Evolutionary conservation across 257 asterid species (phyloP).

Genomic region (Avicennia marina): DNA sequence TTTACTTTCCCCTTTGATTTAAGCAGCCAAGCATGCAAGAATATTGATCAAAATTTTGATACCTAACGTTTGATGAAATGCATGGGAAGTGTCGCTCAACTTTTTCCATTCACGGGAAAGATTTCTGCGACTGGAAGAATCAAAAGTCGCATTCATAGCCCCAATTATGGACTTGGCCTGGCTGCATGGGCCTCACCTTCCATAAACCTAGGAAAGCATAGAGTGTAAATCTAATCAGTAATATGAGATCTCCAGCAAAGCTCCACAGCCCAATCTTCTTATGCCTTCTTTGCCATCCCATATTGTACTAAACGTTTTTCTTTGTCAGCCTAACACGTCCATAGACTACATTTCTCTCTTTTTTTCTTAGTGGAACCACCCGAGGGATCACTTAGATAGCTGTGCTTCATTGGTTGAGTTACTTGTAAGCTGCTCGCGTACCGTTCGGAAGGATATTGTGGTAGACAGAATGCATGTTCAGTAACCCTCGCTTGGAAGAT

Average conservation of each 20-base stretch:
- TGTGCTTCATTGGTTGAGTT: no score
- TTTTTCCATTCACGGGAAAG: conserved; percentile 25
- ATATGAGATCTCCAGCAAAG: neutral
- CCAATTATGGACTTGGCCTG: conserved; percentile 20
- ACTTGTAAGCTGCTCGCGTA: no score
- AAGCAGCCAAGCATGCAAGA: conserved; percentile 30
- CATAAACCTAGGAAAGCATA: conserved; percentile 24
- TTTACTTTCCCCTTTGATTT: conserved; percentile 23
- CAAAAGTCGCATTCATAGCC: conserved; percentile 30
- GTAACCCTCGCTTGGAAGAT: no score
- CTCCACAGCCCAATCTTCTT: neutral
- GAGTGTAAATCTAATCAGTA: conserved; percentile 13
- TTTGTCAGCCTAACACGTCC: no score
- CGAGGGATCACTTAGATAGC: no score
- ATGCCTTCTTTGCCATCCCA: neutral
- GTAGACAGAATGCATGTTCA: no score
- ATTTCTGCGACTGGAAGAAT: conserved; percentile 16
- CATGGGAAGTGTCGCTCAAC: conserved; percentile 22
- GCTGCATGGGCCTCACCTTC: conserved; percentile 24
- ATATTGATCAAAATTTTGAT: conserved; percentile 18
- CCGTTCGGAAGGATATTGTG: no score
- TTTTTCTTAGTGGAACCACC: no score
- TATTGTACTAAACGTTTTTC: neutral
- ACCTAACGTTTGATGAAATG: conserved; percentile 31
- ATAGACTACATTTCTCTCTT: no score